phyloP scores from a whole-genome alignment of 768 basidiomycete genomes.

The Kwoniella mangroviensis region DNA sequence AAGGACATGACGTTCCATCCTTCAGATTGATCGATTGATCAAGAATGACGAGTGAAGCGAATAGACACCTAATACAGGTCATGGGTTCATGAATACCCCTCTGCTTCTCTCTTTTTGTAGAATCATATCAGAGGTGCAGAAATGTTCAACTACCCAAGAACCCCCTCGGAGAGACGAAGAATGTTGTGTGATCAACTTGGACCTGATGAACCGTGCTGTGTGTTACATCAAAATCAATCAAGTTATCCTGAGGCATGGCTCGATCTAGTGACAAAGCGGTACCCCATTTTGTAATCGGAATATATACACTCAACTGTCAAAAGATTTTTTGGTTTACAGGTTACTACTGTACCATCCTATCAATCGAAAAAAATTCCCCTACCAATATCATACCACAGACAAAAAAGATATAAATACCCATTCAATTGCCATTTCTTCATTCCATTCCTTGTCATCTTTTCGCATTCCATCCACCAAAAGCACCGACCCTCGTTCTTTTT shows the following conservation, averaged over 20 bases:
- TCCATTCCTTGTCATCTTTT: not conserved
- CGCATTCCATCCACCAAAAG: not conserved
- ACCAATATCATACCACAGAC: not conserved
- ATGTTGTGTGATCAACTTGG: not conserved
- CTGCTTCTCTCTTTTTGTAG: not conserved
- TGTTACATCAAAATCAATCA: not conserved
- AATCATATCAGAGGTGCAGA: not conserved
- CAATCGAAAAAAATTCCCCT: too few relatives aligned
- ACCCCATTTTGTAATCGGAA: not conserved
- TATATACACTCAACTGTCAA: not conserved
- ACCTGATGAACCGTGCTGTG: not conserved
- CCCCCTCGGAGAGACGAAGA: not conserved
- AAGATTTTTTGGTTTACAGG: not conserved
- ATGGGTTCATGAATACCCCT: not conserved
- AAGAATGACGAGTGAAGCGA: not conserved
- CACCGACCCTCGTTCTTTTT: not conserved
- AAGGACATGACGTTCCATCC: not conserved
- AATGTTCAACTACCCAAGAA: not conserved
- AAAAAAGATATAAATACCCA: constrained; percentile 7
- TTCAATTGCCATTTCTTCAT: not conserved
- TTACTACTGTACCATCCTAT: not conserved
- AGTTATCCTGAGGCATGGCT: not conserved
- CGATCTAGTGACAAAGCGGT: too few relatives aligned
- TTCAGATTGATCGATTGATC: not conserved
- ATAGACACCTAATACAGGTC: not conserved